A percentile compares a stretch with the other conserved stretches of the same genome.
Evolutionary conservation across 2,329 filamentous ascomycete genomes (phyloP).

Genomic region (Periglandula ipomoeae): DNA sequence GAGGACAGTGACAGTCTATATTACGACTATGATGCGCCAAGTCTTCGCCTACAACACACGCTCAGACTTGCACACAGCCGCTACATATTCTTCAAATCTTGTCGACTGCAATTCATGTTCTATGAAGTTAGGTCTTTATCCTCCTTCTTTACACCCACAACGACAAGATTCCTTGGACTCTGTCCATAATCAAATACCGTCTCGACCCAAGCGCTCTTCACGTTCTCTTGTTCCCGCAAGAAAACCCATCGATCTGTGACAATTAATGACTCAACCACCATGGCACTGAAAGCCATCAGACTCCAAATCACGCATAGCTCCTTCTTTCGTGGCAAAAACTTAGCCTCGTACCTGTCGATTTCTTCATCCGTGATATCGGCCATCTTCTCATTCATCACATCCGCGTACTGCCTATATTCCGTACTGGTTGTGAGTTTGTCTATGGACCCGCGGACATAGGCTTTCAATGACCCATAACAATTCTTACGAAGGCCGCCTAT

Average conservation of each 20-base stretch:
- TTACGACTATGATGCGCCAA: too few relatives aligned
- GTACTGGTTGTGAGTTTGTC: constrained; percentile 56
- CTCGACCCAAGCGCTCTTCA: constrained; percentile 80
- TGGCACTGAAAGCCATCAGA: constrained; percentile 91
- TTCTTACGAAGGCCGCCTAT: constrained; percentile 76
- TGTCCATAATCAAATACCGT: constrained; percentile 79
- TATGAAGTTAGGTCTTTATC: not conserved
- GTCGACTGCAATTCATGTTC: too few relatives aligned
- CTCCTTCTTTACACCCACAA: constrained; percentile 76
- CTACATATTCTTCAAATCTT: too few relatives aligned
- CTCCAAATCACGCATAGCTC: constrained; percentile 85
- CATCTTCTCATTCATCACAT: constrained; percentile 58
- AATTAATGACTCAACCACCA: constrained; percentile 81
- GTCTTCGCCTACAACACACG: too few relatives aligned
- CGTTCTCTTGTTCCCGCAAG: constrained; percentile 68
- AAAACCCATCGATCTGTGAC: constrained; percentile 86
- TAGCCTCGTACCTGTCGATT: constrained; percentile 58
- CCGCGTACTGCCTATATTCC: constrained; percentile 49
- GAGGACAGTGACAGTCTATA: too few relatives aligned
- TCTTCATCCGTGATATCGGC: constrained; percentile 62
- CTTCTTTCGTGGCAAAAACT: constrained; percentile 59
- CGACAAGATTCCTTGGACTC: constrained; percentile 85
- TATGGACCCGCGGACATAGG: constrained; percentile 75
- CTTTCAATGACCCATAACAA: constrained; percentile 64
- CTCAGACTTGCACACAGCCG: too few relatives aligned